These are phyloP conservation scores for Planoprotostelium fungivorum DNA, from an alignment of 78 protist genomes.

Conservation along the genomic window DNA sequence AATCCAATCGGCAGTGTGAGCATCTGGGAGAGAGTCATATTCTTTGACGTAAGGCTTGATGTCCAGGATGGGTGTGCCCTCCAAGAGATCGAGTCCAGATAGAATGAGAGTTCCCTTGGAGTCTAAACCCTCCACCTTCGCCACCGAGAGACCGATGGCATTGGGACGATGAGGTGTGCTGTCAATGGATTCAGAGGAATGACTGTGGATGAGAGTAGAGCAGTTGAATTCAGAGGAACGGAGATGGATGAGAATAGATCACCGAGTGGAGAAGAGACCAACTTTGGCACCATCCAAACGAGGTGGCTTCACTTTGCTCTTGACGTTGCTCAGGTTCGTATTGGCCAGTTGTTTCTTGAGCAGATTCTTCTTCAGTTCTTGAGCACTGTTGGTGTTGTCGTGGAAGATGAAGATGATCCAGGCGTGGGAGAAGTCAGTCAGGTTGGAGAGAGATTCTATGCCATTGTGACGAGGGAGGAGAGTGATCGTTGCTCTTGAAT, in stretches of 20 bases:
- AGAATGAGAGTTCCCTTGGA: constrained; percentile 27
- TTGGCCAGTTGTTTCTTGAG: background rate
- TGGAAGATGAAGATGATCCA: constrained; percentile 74
- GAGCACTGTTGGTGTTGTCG: constrained; percentile 31
- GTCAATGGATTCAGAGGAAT: background rate
- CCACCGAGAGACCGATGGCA: constrained; percentile 40
- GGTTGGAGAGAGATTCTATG: background rate
- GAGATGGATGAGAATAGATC: too few species aligned
- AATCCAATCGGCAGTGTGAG: constrained; percentile 37
- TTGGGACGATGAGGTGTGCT: constrained; percentile 61
- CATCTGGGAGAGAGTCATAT: constrained; percentile 38
- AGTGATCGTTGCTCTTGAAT: constrained; percentile 12
- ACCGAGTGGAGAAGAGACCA: constrained; percentile 44
- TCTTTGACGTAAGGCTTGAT: constrained; percentile 69
- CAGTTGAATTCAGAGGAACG: too few species aligned
- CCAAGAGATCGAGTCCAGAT: constrained; percentile 63
- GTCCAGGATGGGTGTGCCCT: constrained; percentile 81
- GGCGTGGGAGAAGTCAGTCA: constrained; percentile 66
- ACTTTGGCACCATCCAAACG: constrained; percentile 48
- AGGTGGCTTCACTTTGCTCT: constrained; percentile 61
- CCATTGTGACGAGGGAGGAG: background rate
- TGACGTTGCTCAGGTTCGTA: constrained; percentile 30
- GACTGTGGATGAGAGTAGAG: too few species aligned
- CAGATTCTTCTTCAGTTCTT: background rate
- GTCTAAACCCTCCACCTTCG: constrained; percentile 41